phyloP scores from a whole-genome alignment of 2,329 filamentous ascomycete genomes.

The Colletotrichum sp. region DNA sequence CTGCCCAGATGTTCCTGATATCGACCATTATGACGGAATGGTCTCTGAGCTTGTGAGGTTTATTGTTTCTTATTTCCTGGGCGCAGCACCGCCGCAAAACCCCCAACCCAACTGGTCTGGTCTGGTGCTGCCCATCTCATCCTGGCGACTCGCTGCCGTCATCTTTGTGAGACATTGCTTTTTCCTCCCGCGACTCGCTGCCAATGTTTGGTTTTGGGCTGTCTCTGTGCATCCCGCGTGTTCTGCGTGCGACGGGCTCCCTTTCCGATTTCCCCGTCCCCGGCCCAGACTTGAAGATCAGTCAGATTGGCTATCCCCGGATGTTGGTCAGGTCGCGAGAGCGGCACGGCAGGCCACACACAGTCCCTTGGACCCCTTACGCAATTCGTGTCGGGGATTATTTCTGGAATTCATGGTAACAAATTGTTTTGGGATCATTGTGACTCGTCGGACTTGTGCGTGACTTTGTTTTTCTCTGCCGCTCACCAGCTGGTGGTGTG shows the following conservation, averaged over 20 bases:
- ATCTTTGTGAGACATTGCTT: background rate
- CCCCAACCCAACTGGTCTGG: background rate
- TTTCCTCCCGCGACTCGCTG: background rate
- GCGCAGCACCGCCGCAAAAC: background rate
- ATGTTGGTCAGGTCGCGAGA: background rate
- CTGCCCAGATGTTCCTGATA: conserved; percentile 3
- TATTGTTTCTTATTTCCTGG: background rate
- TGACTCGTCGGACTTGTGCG: background rate
- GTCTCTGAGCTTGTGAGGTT: background rate
- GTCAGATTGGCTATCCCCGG: conserved; percentile 6
- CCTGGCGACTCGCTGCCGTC: background rate
- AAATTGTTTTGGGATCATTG: background rate
- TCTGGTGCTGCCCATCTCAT: background rate
- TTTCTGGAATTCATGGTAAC: background rate
- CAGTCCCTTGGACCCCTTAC: background rate
- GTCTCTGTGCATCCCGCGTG: background rate
- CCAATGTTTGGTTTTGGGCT: background rate
- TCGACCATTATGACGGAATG: background rate
- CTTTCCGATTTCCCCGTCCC: conserved; percentile 9
- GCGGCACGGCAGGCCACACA: background rate
- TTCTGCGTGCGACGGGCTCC: background rate
- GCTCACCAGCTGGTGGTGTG: background rate
- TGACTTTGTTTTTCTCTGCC: background rate
- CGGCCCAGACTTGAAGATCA: conserved; percentile 4
- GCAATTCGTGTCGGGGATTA: background rate